phyloP scores from a whole-genome alignment of 2,329 filamentous ascomycete genomes.

The Aspergillus nomiae region DNA sequence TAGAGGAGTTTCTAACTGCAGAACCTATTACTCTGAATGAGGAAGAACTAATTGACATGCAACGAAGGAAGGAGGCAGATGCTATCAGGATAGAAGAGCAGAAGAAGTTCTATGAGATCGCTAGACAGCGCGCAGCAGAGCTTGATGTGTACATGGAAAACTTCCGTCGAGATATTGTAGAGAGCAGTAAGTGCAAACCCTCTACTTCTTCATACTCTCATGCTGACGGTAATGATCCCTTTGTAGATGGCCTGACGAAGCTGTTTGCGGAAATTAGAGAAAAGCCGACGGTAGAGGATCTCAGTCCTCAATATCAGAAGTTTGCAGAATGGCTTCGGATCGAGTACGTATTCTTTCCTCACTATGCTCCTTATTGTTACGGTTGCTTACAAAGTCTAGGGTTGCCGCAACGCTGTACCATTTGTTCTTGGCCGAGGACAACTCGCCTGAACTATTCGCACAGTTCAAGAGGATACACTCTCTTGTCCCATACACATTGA shows the following conservation, averaged over 20 bases:
- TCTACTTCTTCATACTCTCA: conserved; percentile 31
- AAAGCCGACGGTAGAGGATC: conserved; percentile 81
- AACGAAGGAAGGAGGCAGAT: conserved; percentile 78
- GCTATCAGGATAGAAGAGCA: conserved; percentile 90
- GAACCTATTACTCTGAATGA: conserved; percentile 74
- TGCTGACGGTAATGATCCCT: conserved; percentile 9
- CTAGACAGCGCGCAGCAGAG: conserved; percentile 83
- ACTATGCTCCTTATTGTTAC: neutral
- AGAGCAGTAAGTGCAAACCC: conserved; percentile 62
- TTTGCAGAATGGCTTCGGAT: conserved; percentile 98
- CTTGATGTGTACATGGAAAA: conserved; percentile 97
- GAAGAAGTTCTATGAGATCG: conserved; percentile 92
- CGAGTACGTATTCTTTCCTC: conserved; percentile 55
- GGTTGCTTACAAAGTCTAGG: conserved; percentile 33
- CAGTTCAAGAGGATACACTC: conserved; percentile 94
- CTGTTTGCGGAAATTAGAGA: conserved; percentile 91
- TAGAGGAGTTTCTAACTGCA: conserved; percentile 78
- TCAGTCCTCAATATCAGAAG: conserved; percentile 95
- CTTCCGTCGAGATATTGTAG: conserved; percentile 68
- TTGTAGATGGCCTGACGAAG: conserved; percentile 77
- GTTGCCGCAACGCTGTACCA: conserved; percentile 96
- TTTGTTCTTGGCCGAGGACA: conserved; percentile 95
- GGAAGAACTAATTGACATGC: conserved; percentile 81
- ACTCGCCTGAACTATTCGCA: conserved; percentile 92
- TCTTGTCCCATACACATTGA: conserved; percentile 83